A percentile compares a stretch with the other conserved stretches of the same genome.
phyloP scores from a whole-genome alignment of 2,329 filamentous ascomycete species.

The Pseudogymnoascus sp. region DNA sequence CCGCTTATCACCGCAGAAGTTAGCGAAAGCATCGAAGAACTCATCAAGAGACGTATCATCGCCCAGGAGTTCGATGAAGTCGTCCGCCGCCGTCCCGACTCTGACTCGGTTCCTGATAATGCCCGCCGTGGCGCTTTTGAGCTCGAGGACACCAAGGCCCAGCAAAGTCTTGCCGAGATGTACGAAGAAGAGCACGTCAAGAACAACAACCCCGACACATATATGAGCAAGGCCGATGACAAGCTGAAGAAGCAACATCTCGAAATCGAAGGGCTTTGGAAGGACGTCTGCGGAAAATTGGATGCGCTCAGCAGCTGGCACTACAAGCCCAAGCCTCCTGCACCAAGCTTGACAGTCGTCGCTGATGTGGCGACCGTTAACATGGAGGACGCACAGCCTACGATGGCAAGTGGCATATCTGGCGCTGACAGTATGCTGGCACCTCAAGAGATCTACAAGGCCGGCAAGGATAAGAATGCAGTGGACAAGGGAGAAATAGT shows the following conservation, averaged over 20 bases:
- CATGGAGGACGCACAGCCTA: conserved; percentile 93
- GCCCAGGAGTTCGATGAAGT: conserved; percentile 90
- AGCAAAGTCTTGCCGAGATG: conserved; percentile 79
- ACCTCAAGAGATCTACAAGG: conserved; percentile 87
- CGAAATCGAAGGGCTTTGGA: conserved; percentile 79
- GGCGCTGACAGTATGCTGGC: conserved; percentile 70
- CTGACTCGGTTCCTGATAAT: conserved; percentile 52
- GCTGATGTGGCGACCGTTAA: conserved; percentile 83
- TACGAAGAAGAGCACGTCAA: conserved; percentile 91
- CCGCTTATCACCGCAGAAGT: conserved; percentile 89
- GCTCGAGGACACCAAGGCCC: conserved; percentile 79
- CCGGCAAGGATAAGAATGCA: conserved; percentile 54
- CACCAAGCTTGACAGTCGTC: conserved; percentile 76
- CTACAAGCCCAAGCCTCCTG: conserved; percentile 83
- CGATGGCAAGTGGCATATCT: conserved; percentile 65
- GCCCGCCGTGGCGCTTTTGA: conserved; percentile 61
- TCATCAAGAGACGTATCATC: conserved; percentile 90
- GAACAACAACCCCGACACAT: conserved; percentile 66
- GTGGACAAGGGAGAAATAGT: conserved; percentile 64
- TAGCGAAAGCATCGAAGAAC: conserved; percentile 81
- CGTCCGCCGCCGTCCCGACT: conserved; percentile 69
- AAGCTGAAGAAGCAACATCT: conserved; percentile 74
- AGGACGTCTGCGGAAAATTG: conserved; percentile 68
- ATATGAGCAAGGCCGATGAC: conserved; percentile 74
- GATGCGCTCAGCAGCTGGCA: conserved; percentile 90